Conservation (phyloP, 306 rosid species). For the Fragaria ananassa region DNA sequence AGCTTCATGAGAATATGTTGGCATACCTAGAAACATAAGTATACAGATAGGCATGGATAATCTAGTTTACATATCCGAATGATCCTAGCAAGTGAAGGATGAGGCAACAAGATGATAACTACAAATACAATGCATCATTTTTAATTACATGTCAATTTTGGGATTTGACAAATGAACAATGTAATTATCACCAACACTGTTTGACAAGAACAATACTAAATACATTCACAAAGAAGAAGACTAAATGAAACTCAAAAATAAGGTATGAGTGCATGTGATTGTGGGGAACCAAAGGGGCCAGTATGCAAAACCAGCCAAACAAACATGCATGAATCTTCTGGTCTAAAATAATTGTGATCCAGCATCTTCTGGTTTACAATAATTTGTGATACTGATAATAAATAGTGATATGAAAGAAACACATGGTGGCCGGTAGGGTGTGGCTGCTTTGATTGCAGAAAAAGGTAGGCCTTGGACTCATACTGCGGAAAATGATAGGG, state of each 20-base stretch:
- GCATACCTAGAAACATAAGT: background rate
- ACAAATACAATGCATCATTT: background rate
- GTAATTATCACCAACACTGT: background rate
- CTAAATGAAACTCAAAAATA: background rate
- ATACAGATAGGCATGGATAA: background rate
- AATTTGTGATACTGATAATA: background rate
- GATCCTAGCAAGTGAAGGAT: background rate
- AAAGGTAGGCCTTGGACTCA: constrained; percentile 49
- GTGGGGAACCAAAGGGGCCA: background rate
- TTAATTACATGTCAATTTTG: background rate
- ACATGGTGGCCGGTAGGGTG: constrained; percentile 27
- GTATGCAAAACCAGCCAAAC: background rate
- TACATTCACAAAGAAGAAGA: background rate
- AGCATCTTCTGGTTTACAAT: background rate
- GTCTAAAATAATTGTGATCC: background rate
- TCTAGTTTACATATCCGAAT: background rate
- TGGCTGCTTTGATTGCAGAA: constrained; percentile 35
- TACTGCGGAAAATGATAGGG: background rate
- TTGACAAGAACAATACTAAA: background rate
- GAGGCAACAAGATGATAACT: background rate
- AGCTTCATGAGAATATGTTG: background rate
- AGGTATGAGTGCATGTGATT: background rate
- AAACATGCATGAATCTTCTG: background rate
- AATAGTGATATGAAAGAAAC: background rate
- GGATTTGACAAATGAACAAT: background rate